Evolutionary conservation across 1,284 basidiomycete genomes (phyloP), one percentile per base, ranked within the genome.

Genomic region (Ganoderma lingzhi): DNA sequence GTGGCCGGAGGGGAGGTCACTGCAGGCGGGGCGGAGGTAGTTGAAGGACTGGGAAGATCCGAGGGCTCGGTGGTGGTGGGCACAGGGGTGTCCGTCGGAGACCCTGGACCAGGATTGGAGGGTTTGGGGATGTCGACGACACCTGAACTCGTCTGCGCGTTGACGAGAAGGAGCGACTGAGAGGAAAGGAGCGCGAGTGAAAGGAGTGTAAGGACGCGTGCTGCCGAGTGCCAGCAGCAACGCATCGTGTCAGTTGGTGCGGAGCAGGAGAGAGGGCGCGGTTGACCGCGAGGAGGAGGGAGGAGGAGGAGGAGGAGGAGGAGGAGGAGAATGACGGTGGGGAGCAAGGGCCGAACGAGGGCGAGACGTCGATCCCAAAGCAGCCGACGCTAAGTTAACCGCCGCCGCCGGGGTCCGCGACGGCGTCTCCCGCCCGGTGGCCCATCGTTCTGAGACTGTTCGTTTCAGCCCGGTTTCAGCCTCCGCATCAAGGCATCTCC

Each of bases 141-240:
- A 42, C 44, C 63, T 44, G 64, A 58, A 63, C 65, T 35, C 35
- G 3, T 30, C 37, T 64, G 30, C 23, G 78, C 78, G 66, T 74
- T 71, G 55, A 74, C 74, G 59, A 75, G 68, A 69, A 70, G 71
- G 74, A 82, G 78, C 56, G 80, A 81, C 45, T 80, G 78, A 74
- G 77, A 72, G 68, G 69, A 76, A 76, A 81, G 71, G 79, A 79
- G 69, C 68, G 76, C 73, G 66, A 81, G 77, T 56, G 75, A 78
- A 82, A 81, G 62, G 80, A 82, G 65, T 66, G 80, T 79, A 65
- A 81, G 70, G 73, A 75, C 70, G 78, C 80, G 79, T 56, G 76
- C 77, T 69, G 77, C 71, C 62, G 73, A 75, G 73, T 75, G 73
- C 72, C 70, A 72, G 74, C 75, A 76, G 76, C 71, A 76, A 64